Base-by-base conservation (phyloP, 2,329 filamentous ascomycete species). In the Alternaria metachromatica region DNA sequence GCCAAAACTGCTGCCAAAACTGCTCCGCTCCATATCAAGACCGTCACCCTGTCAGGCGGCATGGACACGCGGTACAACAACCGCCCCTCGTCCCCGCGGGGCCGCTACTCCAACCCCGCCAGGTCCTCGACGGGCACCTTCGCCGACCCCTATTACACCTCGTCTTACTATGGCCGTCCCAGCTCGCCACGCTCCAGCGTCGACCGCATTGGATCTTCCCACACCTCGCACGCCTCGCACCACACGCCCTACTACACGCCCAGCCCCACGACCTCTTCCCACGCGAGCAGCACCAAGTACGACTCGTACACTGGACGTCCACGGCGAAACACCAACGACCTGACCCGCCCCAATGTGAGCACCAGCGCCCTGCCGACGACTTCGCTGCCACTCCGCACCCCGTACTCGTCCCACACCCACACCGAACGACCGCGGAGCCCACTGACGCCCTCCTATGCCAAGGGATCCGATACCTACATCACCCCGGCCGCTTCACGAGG, bases 231-330 rank as follows among this genome's bases (percentile, higher is more conserved):
- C 68, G 70, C 37, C 37, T 41, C 37, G 37, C 37, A 76, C 69
- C 72, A 76, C 53, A 57, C 67, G 20, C 54, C 48, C 28, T 71
- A 71, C 50, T 75, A 78, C 58, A 58, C 67, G 11, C 72, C 75
- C 45, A 72, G 55, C 65, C 70, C 55, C 60, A 71, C 76, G 15
- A 65, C 73, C 71, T 59, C 70, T 63, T 73, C 76, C 9, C 75
- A 77, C 25, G 48, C 68, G 6, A 69, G 63, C 49, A 75, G 64
- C 54, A 59, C 74, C 69, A 80, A 79, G 55, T 81, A 81, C 70
- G 82, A 84, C 66, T 74, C 80, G 9, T 84, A 84, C 74, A 75
- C 79, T 8, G 80, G 82, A 49, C 77, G 83, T 61, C 82, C 83
- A 5, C 80, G 83, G 33, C 76, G 83, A 8, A 83, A 82, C 45